Conservation (phyloP, 371 early-diverging fungal genomes). For the Umbelopsis sp. region DNA sequence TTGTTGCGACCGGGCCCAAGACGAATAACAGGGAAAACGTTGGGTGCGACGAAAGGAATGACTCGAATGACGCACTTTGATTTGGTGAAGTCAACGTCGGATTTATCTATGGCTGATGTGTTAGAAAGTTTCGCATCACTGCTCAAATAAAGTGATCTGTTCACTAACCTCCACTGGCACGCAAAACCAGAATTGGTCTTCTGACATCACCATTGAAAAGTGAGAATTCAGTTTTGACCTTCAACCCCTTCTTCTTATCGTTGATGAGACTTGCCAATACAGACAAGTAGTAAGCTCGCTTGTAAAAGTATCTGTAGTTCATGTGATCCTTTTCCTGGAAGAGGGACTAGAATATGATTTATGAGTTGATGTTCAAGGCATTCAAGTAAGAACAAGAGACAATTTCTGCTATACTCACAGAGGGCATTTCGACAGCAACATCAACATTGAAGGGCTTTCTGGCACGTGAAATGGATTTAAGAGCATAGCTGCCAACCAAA, state of each 20-base stretch:
- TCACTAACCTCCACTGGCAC: conserved; percentile 52
- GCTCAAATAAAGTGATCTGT: no score
- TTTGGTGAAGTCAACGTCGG: conserved; percentile 63
- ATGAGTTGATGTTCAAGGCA: background rate
- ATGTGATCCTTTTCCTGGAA: conserved; percentile 93
- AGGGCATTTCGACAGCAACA: conserved; percentile 93
- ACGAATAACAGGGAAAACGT: conserved; percentile 68
- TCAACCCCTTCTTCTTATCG: conserved; percentile 56
- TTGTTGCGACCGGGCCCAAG: conserved; percentile 84
- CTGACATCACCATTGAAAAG: conserved; percentile 74
- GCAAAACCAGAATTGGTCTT: conserved; percentile 75
- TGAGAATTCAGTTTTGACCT: conserved; percentile 61
- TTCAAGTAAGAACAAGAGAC: background rate
- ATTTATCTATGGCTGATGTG: conserved; percentile 42
- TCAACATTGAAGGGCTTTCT: conserved; percentile 80
- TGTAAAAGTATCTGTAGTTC: conserved; percentile 94
- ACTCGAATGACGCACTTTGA: conserved; percentile 76
- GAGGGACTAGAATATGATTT: conserved; percentile 41
- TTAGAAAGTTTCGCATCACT: background rate
- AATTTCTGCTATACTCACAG: conserved; percentile 30
- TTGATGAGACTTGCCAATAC: conserved; percentile 59
- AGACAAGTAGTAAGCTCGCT: conserved; percentile 91
- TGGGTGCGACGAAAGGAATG: conserved; percentile 69
- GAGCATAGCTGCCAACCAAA: conserved; percentile 89
- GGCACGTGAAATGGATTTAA: conserved; percentile 73